Conservation (phyloP, 202 grass and related monocot species). For the Alloteropsis angusta region DNA sequence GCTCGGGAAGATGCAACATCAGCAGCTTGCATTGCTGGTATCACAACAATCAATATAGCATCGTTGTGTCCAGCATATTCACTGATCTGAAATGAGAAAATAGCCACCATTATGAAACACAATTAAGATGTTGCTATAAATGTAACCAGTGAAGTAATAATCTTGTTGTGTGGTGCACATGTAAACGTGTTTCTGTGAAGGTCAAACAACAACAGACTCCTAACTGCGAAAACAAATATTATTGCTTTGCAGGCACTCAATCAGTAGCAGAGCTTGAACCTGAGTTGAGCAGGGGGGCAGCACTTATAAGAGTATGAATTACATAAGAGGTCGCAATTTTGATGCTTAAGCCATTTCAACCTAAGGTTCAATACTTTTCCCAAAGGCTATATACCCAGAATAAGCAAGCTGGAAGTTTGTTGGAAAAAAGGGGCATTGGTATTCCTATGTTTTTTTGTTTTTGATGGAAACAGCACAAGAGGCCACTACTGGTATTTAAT, state of each 20-base stretch:
- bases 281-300: not conserved
- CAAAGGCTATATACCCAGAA: not conserved
- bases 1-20: slow-evolving; percentile 80
- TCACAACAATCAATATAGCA: slow-evolving; percentile 84
- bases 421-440: not conserved
- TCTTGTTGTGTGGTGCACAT: not conserved
- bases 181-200: not conserved
- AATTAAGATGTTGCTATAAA: not conserved
- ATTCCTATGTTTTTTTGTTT: not conserved
- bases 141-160: not conserved
- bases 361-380: not conserved
- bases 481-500: too few relatives aligned
- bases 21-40: slow-evolving; percentile 86
- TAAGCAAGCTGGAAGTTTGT: not conserved
- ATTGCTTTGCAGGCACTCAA: not conserved
- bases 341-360: not conserved
- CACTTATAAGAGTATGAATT: not conserved
- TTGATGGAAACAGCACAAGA: too few relatives aligned
- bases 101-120: slow-evolving; percentile 1
- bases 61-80: slow-evolving; percentile 89
- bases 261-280: not conserved
- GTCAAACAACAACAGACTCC: not conserved
- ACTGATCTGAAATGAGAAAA: slow-evolving; percentile 64
- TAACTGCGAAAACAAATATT: not conserved
- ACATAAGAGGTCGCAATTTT: not conserved